Conservation (phyloP, 139 green algal species). For the Desmodesmus armatus region DNA sequence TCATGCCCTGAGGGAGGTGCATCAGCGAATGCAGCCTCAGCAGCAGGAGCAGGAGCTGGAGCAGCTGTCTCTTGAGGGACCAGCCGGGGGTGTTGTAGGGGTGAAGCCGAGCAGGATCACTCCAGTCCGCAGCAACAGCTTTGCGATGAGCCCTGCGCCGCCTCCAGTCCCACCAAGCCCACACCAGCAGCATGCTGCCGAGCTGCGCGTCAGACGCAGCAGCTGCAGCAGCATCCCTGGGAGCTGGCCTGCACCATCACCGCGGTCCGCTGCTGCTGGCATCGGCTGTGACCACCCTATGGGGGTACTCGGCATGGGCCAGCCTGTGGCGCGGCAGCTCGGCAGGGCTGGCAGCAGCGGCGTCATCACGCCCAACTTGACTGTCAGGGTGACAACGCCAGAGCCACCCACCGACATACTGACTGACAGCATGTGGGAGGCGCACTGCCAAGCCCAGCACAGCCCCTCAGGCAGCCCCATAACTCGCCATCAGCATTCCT, state of each 20-base stretch:
- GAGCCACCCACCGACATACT: too few species aligned
- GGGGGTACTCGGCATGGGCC: too few species aligned
- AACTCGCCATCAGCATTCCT: not conserved
- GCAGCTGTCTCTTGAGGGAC: not conserved
- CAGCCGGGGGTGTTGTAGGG: not conserved
- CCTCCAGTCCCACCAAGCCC: conserved; percentile 25
- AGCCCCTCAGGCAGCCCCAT: not conserved
- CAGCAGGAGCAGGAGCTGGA: not conserved
- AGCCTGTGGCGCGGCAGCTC: too few species aligned
- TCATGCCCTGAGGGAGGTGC: not conserved
- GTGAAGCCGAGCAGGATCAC: not conserved
- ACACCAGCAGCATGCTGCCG: conserved; percentile 32
- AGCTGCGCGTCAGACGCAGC: not conserved
- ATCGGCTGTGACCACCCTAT: not conserved
- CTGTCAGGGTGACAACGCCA: too few species aligned
- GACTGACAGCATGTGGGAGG: too few species aligned
- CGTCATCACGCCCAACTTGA: too few species aligned
- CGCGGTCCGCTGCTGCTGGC: not conserved
- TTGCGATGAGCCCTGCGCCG: conserved; percentile 28
- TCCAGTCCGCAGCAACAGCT: not conserved
- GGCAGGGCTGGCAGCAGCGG: too few species aligned
- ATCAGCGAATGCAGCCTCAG: not conserved
- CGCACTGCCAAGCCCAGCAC: not conserved
- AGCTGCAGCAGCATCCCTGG: not conserved
- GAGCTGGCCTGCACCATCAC: not conserved